Evolutionary conservation across 768 basidiomycete genomes (phyloP).

Genomic region (Leccinum fibrillosum): DNA sequence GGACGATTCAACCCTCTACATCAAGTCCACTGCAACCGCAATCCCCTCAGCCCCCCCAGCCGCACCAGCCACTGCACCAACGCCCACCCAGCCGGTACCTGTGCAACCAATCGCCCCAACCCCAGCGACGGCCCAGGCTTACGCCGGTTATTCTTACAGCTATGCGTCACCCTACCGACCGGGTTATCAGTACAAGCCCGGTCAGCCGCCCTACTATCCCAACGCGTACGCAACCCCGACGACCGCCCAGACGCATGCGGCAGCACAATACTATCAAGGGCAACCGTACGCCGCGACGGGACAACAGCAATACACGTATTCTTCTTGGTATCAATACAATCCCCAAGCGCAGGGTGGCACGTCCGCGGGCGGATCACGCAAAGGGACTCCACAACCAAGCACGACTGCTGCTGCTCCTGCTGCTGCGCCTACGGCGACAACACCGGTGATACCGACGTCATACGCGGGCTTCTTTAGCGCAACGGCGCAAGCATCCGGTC

Average conservation of each 20-base stretch:
- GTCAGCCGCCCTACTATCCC: constrained; percentile 33
- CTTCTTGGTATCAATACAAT: constrained; percentile 44
- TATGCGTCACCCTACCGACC: constrained; percentile 35
- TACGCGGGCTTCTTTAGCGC: constrained; percentile 43
- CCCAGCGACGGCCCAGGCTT: constrained; percentile 28
- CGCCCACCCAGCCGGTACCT: constrained; percentile 26
- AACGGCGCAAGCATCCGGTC: constrained; percentile 29
- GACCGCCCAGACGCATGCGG: constrained; percentile 24
- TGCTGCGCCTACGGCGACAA: constrained; percentile 21
- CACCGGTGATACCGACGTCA: constrained; percentile 31
- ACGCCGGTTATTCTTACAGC: constrained; percentile 33
- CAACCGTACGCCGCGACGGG: constrained; percentile 34
- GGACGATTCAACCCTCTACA: constrained; percentile 72
- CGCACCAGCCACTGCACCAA: constrained; percentile 33
- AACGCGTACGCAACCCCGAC: constrained; percentile 26
- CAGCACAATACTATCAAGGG: constrained; percentile 36
- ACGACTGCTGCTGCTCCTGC: constrained; percentile 16
- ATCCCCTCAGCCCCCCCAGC: constrained; percentile 33
- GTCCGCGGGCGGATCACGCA: constrained; percentile 33
- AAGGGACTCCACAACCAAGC: constrained; percentile 44
- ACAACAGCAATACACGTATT: constrained; percentile 41
- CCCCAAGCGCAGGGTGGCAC: constrained; percentile 26
- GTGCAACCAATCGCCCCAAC: constrained; percentile 22
- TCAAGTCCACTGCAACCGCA: constrained; percentile 43
- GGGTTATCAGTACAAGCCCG: constrained; percentile 37